Percentiles rank a stretch among this genome's conserved stretches.
phyloP scores from a whole-genome alignment of 192 early-diverging fungal species.

The Linnemannia exigua region DNA sequence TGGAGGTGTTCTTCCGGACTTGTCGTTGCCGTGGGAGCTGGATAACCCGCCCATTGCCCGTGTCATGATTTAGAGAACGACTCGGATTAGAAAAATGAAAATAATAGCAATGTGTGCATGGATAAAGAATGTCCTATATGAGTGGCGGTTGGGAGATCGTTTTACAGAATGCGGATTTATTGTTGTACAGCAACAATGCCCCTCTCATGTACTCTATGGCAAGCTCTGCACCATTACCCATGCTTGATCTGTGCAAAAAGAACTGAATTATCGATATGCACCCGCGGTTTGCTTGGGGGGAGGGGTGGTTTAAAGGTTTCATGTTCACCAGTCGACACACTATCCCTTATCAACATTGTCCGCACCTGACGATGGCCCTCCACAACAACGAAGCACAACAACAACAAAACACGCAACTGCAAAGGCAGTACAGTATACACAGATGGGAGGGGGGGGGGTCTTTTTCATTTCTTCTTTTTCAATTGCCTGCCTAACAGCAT shows the following conservation, averaged over 20 bases:
- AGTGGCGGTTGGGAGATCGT: neutral
- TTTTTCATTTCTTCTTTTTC: no score
- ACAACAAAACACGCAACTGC: neutral
- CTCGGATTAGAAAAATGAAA: neutral
- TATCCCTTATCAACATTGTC: neutral
- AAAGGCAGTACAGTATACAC: neutral
- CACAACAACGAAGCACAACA: neutral
- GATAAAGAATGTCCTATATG: neutral
- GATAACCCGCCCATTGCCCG: conserved; percentile 48
- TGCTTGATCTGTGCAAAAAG: no score
- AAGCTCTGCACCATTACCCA: no score
- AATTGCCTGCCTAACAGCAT: no score
- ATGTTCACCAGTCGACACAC: neutral
- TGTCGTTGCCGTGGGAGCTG: conserved; percentile 43
- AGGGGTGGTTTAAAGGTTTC: neutral
- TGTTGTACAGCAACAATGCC: no score
- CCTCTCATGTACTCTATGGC: no score
- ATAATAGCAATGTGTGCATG: neutral
- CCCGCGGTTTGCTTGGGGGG: no score
- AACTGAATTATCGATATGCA: no score
- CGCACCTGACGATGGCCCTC: no score
- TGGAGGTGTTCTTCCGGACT: conserved; percentile 48
- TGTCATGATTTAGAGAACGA: conserved; percentile 12
- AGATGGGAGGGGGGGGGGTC: no score
- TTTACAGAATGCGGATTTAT: no score